A percentile compares a stretch with the other conserved stretches of the same genome.
Evolutionary conservation across 139 green algal genomes (phyloP).

Genomic region (Chlamydomonas asymmetrica): DNA sequence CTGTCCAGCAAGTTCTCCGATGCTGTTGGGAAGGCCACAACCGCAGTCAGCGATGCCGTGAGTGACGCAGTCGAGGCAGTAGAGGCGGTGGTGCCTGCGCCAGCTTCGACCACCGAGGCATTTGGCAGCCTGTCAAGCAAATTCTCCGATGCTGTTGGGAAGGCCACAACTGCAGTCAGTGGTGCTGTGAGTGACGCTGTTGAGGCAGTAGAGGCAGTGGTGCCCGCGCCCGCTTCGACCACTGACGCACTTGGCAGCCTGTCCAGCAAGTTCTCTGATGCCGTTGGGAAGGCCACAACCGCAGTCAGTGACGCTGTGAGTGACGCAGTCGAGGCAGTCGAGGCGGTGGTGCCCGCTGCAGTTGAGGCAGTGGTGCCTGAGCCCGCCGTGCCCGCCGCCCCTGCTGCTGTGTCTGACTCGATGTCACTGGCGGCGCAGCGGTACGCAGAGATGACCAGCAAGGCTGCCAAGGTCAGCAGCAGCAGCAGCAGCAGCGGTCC

Average conservation of each 20-base stretch:
- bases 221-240: too few species aligned
- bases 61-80: neutral
- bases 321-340: neutral
- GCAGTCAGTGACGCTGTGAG: neutral
- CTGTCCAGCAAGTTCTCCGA: neutral
- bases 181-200: neutral
- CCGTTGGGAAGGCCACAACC: neutral
- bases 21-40: neutral
- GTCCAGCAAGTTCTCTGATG: neutral
- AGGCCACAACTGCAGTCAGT: neutral
- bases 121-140: neutral
- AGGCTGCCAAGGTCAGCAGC: conserved; percentile 4
- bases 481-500: neutral
- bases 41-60: neutral
- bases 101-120: neutral
- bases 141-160: neutral
- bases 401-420: neutral
- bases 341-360: neutral
- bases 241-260: neutral
- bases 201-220: neutral
- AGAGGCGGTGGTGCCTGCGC: neutral
- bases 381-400: too few species aligned
- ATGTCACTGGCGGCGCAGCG: conserved; percentile 11
- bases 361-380: neutral
- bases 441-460: conserved; percentile 25